Base-by-base conservation (phyloP, 2,329 filamentous ascomycete species). In the Juglanconis juglandina region DNA sequence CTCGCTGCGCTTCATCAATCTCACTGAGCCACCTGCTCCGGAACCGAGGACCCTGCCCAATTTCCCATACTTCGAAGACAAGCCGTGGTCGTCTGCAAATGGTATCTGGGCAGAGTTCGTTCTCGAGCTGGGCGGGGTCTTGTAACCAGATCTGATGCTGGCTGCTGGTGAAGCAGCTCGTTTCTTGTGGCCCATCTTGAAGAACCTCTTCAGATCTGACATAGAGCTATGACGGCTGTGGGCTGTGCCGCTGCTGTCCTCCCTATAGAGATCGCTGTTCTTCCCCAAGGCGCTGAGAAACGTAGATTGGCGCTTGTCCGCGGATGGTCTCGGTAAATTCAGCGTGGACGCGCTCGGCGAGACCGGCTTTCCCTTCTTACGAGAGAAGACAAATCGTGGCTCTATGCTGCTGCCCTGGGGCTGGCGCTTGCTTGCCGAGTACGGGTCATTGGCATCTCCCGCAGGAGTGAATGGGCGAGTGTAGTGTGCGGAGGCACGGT, bases 161-260 rank as follows among this genome's bases (percentile, higher is more conserved):
- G 84, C 79, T 42, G 84, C 83, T 6, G 87, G 87, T 1, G 87
- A 87, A 9, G 81, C 77, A 4, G 88, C 81, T 35, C 89, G 85
- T 65, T 90, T 92, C 70, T 91, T 92, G 66, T 83, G 77, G 56
- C 88, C 85, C 63, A 92, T 87, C 74, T 88, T 95, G 80, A 99
- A 96, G 73, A 99, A 99, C n/a, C 95, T 85, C 77, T 96, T 97
- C 63, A 99, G 76, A 68, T 98, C 94, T 3, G 90, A 88, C 90
- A 98, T 98, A 5, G 95, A 97, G 30, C 90, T 87, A 62, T 91
- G 86, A 54, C 82, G 80, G 64, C 76, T 81, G 63, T 82, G 80
- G 2, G 76, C 76, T 58, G 77, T 76, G 42, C 77, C 70, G 66
- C 70, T 71, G 64, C 72, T 73, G 73, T 82, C 77, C 59, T 80